These are phyloP conservation scores for Kappamyces sp. DNA, from an alignment of 192 early-diverging fungal genomes.

Conservation along the genomic window DNA sequence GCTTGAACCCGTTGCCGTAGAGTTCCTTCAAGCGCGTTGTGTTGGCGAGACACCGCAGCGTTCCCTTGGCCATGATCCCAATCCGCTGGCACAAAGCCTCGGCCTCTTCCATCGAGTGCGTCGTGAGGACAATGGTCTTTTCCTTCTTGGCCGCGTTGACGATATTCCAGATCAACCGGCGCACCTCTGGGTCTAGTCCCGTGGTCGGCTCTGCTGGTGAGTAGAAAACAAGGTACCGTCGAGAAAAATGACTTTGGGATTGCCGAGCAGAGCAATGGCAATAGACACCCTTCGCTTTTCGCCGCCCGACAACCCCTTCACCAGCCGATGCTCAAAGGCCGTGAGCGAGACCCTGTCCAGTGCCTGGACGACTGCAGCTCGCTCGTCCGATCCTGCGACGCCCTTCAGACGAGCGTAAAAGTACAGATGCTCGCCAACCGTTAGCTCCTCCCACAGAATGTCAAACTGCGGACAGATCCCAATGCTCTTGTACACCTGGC, in stretches of 20 bases:
- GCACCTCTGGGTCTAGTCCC: constrained; percentile 68
- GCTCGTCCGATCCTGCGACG: constrained; percentile 39
- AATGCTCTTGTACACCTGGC: constrained; percentile 53
- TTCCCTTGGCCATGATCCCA: constrained; percentile 73
- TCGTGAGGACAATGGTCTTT: constrained; percentile 64
- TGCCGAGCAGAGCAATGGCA: constrained; percentile 67
- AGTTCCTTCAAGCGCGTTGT: constrained; percentile 57
- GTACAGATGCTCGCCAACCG: constrained; percentile 60
- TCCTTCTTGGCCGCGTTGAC: constrained; percentile 48
- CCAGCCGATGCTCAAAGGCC: constrained; percentile 46
- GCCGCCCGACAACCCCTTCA: constrained; percentile 65
- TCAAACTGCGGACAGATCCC: constrained; percentile 71
- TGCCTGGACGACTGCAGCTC: constrained; percentile 33
- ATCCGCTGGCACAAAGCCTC: constrained; percentile 67
- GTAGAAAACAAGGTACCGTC: constrained; percentile 32
- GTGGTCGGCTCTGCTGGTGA: constrained; percentile 31
- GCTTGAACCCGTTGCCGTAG: constrained; percentile 59
- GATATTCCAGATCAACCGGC: constrained; percentile 69
- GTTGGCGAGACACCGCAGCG: constrained; percentile 57
- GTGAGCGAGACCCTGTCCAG: constrained; percentile 49
- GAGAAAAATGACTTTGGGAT: constrained; percentile 64
- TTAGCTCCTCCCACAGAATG: constrained; percentile 70
- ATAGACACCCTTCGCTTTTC: constrained; percentile 71
- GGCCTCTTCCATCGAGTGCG: constrained; percentile 77
- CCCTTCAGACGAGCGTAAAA: constrained; percentile 72